phyloP scores from a whole-genome alignment of 129 eudicot genomes.

The Mikania micrantha region DNA sequence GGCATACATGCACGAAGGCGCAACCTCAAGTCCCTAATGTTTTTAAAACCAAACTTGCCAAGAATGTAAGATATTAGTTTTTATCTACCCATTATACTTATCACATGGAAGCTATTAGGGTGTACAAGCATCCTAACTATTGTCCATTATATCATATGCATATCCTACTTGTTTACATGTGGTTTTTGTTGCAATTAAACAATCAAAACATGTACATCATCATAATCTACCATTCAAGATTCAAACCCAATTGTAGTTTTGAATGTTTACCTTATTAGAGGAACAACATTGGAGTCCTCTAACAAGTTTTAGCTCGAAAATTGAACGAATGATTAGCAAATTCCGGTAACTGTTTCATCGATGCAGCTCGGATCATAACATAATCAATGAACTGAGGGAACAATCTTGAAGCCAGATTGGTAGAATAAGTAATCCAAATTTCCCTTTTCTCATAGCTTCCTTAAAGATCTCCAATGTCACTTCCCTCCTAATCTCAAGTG shows the following conservation, averaged over 20 bases:
- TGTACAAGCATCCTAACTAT: too few relatives aligned
- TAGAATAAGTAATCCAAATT: constrained; percentile 78
- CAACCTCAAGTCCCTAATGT: too few relatives aligned
- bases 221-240: not conserved
- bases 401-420: constrained; percentile 44
- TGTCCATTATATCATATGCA: too few relatives aligned
- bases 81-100: not conserved
- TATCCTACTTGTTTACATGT: too few relatives aligned
- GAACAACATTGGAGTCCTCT: constrained; percentile 52
- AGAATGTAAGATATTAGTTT: not conserved
- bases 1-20: too few relatives aligned
- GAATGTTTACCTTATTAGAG: constrained; percentile 55
- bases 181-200: too few relatives aligned
- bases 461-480: constrained; percentile 63
- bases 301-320: constrained; percentile 64
- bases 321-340: constrained; percentile 58
- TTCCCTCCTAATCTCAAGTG: constrained; percentile 77
- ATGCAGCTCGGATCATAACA: constrained; percentile 85
- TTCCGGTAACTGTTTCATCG: constrained; percentile 62
- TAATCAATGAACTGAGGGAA: constrained; percentile 52
- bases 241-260: not conserved
- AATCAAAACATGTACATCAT: too few relatives aligned
- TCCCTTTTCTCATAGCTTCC: constrained; percentile 73
- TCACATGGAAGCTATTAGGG: too few relatives aligned
- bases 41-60: not conserved